Base-by-base conservation (phyloP, 2,329 filamentous ascomycete genomes). In the Aspergillus tubingensis region DNA sequence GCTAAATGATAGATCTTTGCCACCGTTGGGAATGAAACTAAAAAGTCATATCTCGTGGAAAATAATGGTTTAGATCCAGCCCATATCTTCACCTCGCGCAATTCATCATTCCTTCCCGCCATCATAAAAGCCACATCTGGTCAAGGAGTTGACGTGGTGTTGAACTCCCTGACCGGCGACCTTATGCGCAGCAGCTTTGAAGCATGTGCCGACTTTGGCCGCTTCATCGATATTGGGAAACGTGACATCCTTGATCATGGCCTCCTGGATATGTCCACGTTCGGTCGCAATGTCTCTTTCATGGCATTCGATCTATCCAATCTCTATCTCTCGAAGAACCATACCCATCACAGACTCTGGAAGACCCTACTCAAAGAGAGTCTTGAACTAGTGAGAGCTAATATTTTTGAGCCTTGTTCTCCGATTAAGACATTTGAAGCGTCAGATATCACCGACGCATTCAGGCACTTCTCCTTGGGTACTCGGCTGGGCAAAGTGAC, bases 31-130 rank as follows among this genome's bases (percentile, higher is more conserved):
- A 69, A 62, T 3, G 17, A 58, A 1, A 62, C 65, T 27, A 70
- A 71, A 57, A 70, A 65, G 38, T 54, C 44, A 3, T 70, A 66
- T 30, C 49, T 71, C 15, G 62, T 69, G 53, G 55, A 67, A 1
- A 27, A 65, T 51, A 3, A 68, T n/a, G 39, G 30, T 10, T 2
- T 61, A 1, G 11, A 32, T 62, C 38, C 41, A 47, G n/a, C 53
- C 62, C 17, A 60, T 39, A 44, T 64, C 38, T 60, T 64, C 44
- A 30, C n/a, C 13, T 57, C 41, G 1, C 56, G 49, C 1, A 44
- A 61, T 4, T 13, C 43, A 2, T 57, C 53, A 1, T 64, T 59
- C 19, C 15, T 48, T 3, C 2, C 17, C 1, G 57, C 11, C 10
- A 38, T 62, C 3, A 21, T 54, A 4, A n/a, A 43, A 8, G 55